Evolutionary conservation across 768 basidiomycete genomes (phyloP), one percentile per base, ranked within the genome.

Genomic region (Boletus insuetus): DNA sequence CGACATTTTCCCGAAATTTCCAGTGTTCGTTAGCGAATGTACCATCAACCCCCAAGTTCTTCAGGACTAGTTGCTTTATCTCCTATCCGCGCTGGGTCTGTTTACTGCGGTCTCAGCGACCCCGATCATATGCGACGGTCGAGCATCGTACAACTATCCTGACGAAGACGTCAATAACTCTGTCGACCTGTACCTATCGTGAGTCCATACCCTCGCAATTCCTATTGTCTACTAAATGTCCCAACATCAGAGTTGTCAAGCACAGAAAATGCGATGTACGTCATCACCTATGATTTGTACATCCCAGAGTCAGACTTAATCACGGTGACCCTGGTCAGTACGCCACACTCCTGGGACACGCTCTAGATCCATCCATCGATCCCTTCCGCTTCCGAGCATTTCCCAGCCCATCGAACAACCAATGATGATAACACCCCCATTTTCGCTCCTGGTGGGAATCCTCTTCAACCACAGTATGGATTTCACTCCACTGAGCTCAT

Each of bases 401-500:
- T 60, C 60, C 10, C 51, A 63, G 6, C 64, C 74, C 17, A 69
- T 58, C 13, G 84, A 85, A 53, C 82, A 86, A 67, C 69, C 74
- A 0, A 69, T 85, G 49, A 74, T 77, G 82, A 84, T 63, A 82
- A 83, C 66, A 76, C 72, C 49, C 82, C 82, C 34, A 69, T 84
- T 42, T 86, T 85, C 58, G 63, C 77, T 32, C 80, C 84, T 0
- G 83, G 82, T 4, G 69, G 77, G 16, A 70, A 68, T 0, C 57
- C 64, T 4, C 37, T 44, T 8, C 37, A 26, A 1, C 55, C 51
- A 43, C 83, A 85, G 63, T 70, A 66, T 41, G 83, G 83, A 8
- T 85, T 84, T 70, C 75, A 82, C 16, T 76, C 82, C 31, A 82
- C 82, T 1, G 84, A 86, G 54, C 63, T 86, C 54, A 82, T 85